These are phyloP conservation scores for Polychaeton citri DNA, from an alignment of 2,329 filamentous ascomycete genomes.

Conservation along the genomic window DNA sequence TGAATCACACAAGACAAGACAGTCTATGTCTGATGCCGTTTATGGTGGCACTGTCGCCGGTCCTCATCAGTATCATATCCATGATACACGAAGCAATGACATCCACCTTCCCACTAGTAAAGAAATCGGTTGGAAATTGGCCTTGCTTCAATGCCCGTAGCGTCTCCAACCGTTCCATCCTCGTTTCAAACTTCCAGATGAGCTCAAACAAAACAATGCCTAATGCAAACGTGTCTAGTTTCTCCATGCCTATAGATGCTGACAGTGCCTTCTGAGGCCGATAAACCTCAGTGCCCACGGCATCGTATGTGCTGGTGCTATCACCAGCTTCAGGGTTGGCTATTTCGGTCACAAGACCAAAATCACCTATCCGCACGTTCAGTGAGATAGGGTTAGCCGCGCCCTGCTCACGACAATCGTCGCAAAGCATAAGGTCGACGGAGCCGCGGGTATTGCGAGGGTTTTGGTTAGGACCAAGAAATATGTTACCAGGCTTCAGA, in stretches of 20 bases:
- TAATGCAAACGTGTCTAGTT: constrained; percentile 48
- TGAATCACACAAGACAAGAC: neutral
- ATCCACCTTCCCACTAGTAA: neutral
- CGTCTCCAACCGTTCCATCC: constrained; percentile 27
- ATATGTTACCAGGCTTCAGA: constrained; percentile 56
- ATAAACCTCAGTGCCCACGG: constrained; percentile 51
- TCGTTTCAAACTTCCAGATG: constrained; percentile 37
- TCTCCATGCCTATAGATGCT: constrained; percentile 28
- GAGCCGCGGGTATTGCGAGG: constrained; percentile 21
- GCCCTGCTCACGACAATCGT: constrained; percentile 24
- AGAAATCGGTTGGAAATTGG: constrained; percentile 18
- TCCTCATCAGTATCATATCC: neutral
- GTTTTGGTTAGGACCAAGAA: constrained; percentile 38
- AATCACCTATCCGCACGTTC: constrained; percentile 51
- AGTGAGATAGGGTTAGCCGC: constrained; percentile 10
- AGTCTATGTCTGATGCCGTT: neutral
- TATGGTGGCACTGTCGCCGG: neutral
- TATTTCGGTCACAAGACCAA: constrained; percentile 49
- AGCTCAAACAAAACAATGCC: constrained; percentile 52
- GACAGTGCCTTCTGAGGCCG: constrained; percentile 32
- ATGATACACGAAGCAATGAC: neutral
- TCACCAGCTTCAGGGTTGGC: constrained; percentile 17
- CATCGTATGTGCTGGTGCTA: constrained; percentile 19
- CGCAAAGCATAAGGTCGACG: constrained; percentile 34
- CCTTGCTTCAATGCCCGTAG: constrained; percentile 22